Base-by-base conservation (phyloP, 2,329 filamentous ascomycete genomes). In the Drechslerella coelobrocha region DNA sequence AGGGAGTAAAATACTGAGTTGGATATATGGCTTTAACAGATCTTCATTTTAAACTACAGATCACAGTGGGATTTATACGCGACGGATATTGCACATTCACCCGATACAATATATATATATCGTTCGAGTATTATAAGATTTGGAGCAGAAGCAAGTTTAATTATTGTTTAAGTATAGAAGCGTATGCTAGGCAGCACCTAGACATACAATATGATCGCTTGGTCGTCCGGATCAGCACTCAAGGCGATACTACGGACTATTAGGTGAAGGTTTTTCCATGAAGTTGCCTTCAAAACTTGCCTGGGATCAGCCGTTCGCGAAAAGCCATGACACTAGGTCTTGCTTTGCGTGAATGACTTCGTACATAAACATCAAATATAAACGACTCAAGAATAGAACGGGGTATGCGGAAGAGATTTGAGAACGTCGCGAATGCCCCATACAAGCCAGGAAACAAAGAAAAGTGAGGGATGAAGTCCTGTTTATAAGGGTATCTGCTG, bases 241-340 rank as follows among this genome's bases (percentile, higher is more conserved):
- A 50, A 53, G 65, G 65, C 65, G 65, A 69, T 69, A 69, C 65
- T 50, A 69, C 65, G 65, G 65, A 62, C 65, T 69, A 69, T 69
- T 69, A 69, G 27, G 29, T 45, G 51, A 53, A 52, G 51, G 56
- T 61, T 68, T 61, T 69, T 69, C 45, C 52, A 56, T 62, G 45
- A 61, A 61, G 63, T 50, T 55, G 55, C 63, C 63, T 56, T 68
- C 63, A 68, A 68, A 61, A 55, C 62, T 68, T 59, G 53, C 63
- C 63, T 39, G 39, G 37, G 51, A 29, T 45, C 37, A 24, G 48
- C 52, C 51, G 48, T 52, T 48, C 24, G 45, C 8, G 43, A 31
- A 41, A 39, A 12, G 29, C 14, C 60, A 39, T 29, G 27, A 43
- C 19, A 50, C 37, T 59, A 54, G 39, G n/a, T n/a, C n/a, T n/a